Percentiles rank a stretch among this genome's conserved stretches.
Conservation (phyloP, 139 green algal species). For the Ulvella scutata region DNA sequence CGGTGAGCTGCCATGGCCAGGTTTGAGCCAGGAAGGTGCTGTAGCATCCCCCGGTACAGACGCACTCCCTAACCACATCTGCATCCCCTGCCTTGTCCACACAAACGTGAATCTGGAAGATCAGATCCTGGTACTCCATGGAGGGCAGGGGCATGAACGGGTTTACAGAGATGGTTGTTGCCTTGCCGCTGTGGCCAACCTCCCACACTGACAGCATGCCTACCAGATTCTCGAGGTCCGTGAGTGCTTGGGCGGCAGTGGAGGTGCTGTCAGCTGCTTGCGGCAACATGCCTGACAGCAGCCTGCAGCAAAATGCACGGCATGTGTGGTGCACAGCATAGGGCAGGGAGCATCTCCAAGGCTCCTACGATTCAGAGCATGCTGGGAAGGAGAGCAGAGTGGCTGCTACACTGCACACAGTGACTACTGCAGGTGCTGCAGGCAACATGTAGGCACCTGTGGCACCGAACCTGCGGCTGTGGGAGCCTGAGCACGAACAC, state of each 20-base stretch:
- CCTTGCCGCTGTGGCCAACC: background rate
- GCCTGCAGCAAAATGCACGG: too few species aligned
- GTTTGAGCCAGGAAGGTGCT: background rate
- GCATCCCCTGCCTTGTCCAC: background rate
- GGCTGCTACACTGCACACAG: too few species aligned
- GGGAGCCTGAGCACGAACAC: too few species aligned
- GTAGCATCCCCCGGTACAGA: background rate
- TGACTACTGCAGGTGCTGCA: background rate
- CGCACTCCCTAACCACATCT: background rate
- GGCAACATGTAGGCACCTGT: background rate
- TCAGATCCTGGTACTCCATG: background rate
- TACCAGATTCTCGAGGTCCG: background rate
- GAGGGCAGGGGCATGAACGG: background rate
- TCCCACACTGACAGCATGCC: background rate
- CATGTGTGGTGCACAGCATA: too few species aligned
- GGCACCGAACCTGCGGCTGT: too few species aligned
- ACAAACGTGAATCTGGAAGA: background rate
- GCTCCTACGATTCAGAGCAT: too few species aligned
- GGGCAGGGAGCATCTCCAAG: too few species aligned
- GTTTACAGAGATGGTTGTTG: background rate
- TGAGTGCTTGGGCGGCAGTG: background rate
- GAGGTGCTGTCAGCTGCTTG: too few species aligned
- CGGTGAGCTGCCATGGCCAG: background rate
- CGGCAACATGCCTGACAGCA: too few species aligned
- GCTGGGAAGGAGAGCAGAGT: too few species aligned